Percentiles rank a stretch among this genome's conserved stretches.
These are phyloP conservation scores for Millerozyma miso DNA, from an alignment of 805 yeast genomes.

Conservation along the genomic window DNA sequence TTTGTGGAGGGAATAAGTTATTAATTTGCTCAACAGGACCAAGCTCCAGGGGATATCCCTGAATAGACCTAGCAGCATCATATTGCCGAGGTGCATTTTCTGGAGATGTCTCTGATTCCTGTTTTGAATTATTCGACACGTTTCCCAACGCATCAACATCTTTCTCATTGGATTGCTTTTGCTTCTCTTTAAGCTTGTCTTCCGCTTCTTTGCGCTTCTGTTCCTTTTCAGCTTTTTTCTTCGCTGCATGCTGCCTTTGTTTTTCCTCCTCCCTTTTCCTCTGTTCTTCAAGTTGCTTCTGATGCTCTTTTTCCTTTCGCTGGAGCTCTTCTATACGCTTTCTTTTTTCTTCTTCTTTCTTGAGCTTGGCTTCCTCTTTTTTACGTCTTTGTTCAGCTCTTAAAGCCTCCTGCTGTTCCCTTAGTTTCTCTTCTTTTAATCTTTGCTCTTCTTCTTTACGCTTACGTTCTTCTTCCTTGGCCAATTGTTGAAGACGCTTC, in stretches of 20 bases:
- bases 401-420: constrained; percentile 28
- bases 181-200: constrained; percentile 13
- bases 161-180: constrained; percentile 5
- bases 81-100: neutral
- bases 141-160: neutral
- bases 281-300: constrained; percentile 26
- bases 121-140: neutral
- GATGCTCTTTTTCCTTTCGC: constrained; percentile 30
- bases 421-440: constrained; percentile 28
- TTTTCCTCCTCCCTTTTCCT: constrained; percentile 26
- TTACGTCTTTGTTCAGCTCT: constrained; percentile 35
- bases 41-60: neutral
- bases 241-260: constrained; percentile 20
- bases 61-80: neutral
- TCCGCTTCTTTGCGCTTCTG: constrained; percentile 18
- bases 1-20: neutral
- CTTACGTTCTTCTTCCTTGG: constrained; percentile 58
- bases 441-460: constrained; percentile 52
- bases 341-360: constrained; percentile 47
- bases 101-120: neutral
- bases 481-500: constrained; percentile 56
- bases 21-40: neutral
- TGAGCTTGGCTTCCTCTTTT: constrained; percentile 35
- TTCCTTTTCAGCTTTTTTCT: constrained; percentile 19
- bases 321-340: constrained; percentile 35